Conservation (phyloP, 768 basidiomycete species). For the Termitomyces sp. region DNA sequence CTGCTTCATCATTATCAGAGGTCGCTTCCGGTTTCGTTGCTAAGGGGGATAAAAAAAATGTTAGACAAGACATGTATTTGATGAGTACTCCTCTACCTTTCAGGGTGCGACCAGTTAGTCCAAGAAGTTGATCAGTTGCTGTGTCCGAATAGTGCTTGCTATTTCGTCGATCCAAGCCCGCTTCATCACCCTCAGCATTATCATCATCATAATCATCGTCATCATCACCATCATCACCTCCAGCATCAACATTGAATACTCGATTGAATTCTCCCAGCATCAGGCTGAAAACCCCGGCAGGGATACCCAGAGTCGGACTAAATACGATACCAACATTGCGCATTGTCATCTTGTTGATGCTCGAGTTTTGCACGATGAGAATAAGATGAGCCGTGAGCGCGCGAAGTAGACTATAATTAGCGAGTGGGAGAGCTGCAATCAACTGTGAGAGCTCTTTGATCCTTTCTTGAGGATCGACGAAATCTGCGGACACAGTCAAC, state of each 20-base stretch:
- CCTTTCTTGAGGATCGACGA: constrained; percentile 83
- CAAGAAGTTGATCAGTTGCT: constrained; percentile 80
- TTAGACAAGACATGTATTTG: constrained; percentile 9
- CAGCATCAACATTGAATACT: constrained; percentile 80
- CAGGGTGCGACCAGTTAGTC: constrained; percentile 67
- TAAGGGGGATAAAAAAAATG: constrained; percentile 19
- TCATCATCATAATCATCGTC: constrained; percentile 19
- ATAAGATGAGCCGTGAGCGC: constrained; percentile 95
- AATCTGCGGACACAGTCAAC: constrained; percentile 49
- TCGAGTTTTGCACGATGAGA: constrained; percentile 86
- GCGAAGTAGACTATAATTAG: constrained; percentile 91
- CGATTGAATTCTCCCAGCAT: constrained; percentile 93
- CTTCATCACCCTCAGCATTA: constrained; percentile 15
- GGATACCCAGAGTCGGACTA: constrained; percentile 95
- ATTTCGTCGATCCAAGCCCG: constrained; percentile 62
- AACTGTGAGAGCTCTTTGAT: constrained; percentile 84
- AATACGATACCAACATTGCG: constrained; percentile 98
- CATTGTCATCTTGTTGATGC: constrained; percentile 97
- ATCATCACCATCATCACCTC: constrained; percentile 30
- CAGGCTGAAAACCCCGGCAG: constrained; percentile 94
- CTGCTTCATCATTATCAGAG: constrained; percentile 70
- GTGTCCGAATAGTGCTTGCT: constrained; percentile 81
- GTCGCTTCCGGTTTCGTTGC: constrained; percentile 55
- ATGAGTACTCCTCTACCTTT: constrained; percentile 38
- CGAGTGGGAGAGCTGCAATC: constrained; percentile 82